Percentiles rank a stretch among this genome's conserved stretches.
Evolutionary conservation across 2,329 filamentous ascomycete species (phyloP).

Genomic region (Colletotrichum cereale): DNA sequence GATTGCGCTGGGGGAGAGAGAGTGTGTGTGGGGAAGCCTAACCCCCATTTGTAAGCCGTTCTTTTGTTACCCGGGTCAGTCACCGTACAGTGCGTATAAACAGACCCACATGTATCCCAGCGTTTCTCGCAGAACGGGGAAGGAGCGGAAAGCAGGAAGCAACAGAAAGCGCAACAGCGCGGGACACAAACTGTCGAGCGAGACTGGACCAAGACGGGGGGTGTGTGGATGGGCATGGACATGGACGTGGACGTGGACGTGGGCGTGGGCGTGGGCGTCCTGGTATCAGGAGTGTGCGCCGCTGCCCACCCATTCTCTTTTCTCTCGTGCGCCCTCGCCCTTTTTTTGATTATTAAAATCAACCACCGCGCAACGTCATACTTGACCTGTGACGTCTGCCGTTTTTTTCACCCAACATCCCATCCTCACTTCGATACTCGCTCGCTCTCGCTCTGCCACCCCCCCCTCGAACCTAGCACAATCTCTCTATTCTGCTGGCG

Average conservation of each 20-base stretch:
- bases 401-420: slow-evolving; percentile 44
- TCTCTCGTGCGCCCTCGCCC: slow-evolving; percentile 43
- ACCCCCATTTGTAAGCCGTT: slow-evolving; percentile 32
- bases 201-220: slow-evolving; percentile 14
- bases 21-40: neutral
- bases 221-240: slow-evolving; percentile 24
- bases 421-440: slow-evolving; percentile 38
- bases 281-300: slow-evolving; percentile 40
- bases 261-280: slow-evolving; percentile 28
- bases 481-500: slow-evolving; percentile 13
- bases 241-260: slow-evolving; percentile 25
- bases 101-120: neutral
- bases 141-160: slow-evolving; percentile 16
- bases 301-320: slow-evolving; percentile 48
- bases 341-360: slow-evolving; percentile 41
- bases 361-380: slow-evolving; percentile 57
- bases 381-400: slow-evolving; percentile 57
- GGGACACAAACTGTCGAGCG: neutral
- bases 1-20: neutral
- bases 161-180: neutral
- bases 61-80: slow-evolving; percentile 6
- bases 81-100: slow-evolving; percentile 26
- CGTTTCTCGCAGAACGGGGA: slow-evolving; percentile 28
- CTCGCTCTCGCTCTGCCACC: slow-evolving; percentile 23
- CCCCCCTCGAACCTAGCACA: slow-evolving; percentile 31